Base-by-base conservation (phyloP, 371 early-diverging fungal species). In the Mucor indicus region DNA sequence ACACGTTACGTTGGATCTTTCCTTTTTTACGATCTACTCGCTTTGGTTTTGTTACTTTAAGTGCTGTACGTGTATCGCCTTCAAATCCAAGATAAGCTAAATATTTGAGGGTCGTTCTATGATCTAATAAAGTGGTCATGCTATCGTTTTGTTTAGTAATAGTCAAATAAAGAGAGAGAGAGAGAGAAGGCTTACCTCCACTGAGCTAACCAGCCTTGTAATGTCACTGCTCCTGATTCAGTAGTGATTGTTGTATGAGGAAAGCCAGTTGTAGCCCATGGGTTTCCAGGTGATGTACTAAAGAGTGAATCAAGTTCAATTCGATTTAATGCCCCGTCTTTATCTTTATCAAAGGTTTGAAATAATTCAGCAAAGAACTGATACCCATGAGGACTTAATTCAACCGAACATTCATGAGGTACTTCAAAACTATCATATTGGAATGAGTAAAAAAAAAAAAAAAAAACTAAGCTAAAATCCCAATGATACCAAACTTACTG, bases 201-300 rank as follows among this genome's bases (percentile, higher is more conserved):
- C 60, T 94, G 95, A 17, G 96, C 97, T 33, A 98, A 67, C 77
- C 94, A 98, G 15, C 97, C 96, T 65, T 95, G 96, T 32, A 96
- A 69, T 4, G 97, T 95, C 6, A 98, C 90, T 4, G 87, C 84
- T 3, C 93, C 93, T 3, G 87, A 72, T 19, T 89, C 90, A 21
- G 91, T 91, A 12, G 95, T 92, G 16, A 95, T 82, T 1, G 93
- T 91, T 10, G 94, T 88, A 47, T 92, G 86, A n/a, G 93, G 94
- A 52, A 94, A 93, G 17, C 83, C 90, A 13, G 84, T 83, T 32
- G 80, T 77, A 19, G 79, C 75, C 96, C 97, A 95, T 12, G 96
- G 96, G 45, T 88, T 88, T 8, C 88, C 91, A 0, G 97, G 95
- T 12, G 93, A 77, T 16, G 93, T 89, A 36, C 82, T 80, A 55